Evolutionary conservation across 495 filamentous ascomycete genomes (phyloP), one percentile per base, ranked within the genome.

Genomic region (Aspergillus funiculosus): DNA sequence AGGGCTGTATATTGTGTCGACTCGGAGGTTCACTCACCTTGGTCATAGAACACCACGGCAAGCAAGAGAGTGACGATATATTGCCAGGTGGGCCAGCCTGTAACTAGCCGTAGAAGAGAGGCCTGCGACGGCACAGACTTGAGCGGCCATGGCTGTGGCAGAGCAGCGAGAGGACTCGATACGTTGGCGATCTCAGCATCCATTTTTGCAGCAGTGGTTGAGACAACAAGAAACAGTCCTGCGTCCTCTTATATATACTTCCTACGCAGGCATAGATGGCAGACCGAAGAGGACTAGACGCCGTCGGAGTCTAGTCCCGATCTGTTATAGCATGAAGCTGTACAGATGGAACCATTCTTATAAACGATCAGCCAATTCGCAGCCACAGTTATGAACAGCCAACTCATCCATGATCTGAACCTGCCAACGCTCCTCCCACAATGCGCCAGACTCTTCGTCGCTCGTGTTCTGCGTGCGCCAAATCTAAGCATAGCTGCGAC

Each of bases 371-470:
- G n/a, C n/a, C n/a, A n/a, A n/a, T n/a, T n/a, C n/a, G n/a, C n/a
- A n/a, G n/a, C n/a, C n/a, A n/a, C n/a, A n/a, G n/a, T n/a, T n/a
- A n/a, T n/a, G n/a, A n/a, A n/a, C n/a, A n/a, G n/a, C n/a, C n/a
- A n/a, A n/a, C n/a, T n/a, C n/a, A n/a, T n/a, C n/a, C n/a, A n/a
- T n/a, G n/a, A n/a, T n/a, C 30, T 15, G 9, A 34, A 13, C 6
- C n/a, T 13, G n/a, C n/a, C 30, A n/a, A 13, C 5, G 25, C 25
- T n/a, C 25, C 8, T 3, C 28, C 14, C 24, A 11, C 5, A 5
- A 75, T 75, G 72, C 68, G 64, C 39, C 60, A 55, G 43, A 71
- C 68, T 1, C 69, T 78, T 24, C 71, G 73, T 4, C 59, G 74
- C 27, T 75, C 73, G 20, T 78, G 74, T 55, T 53, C 56, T 36